phyloP scores from a whole-genome alignment of 192 early-diverging fungal species.

The Spizellomyces punctatus region DNA sequence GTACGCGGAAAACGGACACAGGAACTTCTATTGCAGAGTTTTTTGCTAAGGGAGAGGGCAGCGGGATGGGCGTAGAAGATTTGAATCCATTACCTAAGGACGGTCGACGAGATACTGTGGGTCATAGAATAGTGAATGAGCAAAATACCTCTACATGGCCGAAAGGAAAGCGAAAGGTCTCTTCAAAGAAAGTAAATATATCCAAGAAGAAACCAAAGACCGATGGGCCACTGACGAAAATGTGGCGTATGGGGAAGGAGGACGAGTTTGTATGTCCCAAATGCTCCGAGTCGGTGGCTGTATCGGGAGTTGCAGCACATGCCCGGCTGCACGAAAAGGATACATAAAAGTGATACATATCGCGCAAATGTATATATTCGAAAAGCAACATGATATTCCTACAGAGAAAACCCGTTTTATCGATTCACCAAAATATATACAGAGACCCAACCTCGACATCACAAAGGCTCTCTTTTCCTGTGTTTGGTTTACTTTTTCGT shows the following conservation, averaged over 20 bases:
- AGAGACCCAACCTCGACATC: no score
- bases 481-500: no score
- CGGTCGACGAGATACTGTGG: background rate
- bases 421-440: no score
- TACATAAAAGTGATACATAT: background rate
- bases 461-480: no score
- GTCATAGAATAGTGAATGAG: background rate
- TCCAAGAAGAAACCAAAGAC: background rate
- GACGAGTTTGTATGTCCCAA: background rate
- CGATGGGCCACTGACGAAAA: background rate
- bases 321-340: background rate
- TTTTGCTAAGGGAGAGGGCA: background rate
- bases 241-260: background rate
- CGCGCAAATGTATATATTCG: no score
- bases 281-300: background rate
- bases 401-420: no score
- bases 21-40: no score
- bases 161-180: background rate
- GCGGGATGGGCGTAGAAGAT: background rate
- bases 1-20: no score
- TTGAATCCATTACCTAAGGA: background rate
- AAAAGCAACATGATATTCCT: no score
- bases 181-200: background rate
- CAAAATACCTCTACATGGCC: background rate
- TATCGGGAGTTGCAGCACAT: background rate